A percentile compares a stretch with the other conserved stretches of the same genome.
These are phyloP conservation scores for Coemansia sp. DNA, from an alignment of 192 early-diverging fungal species.

Conservation along the genomic window DNA sequence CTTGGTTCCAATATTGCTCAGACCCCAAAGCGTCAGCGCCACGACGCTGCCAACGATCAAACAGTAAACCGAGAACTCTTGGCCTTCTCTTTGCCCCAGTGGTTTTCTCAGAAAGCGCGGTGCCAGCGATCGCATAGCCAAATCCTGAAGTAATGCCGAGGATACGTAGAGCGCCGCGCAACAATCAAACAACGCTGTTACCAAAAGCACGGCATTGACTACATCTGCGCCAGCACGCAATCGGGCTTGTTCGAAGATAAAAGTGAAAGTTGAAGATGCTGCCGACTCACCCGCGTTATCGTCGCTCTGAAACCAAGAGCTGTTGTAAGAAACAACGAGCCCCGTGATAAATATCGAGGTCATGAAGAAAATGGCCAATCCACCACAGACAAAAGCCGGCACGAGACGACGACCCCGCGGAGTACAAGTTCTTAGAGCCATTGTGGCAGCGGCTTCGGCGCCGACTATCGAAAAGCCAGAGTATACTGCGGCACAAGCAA, in stretches of 20 bases:
- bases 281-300: conserved; percentile 9
- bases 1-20: conserved; percentile 11
- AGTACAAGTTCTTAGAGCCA: conserved; percentile 18
- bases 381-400: conserved; percentile 11
- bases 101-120: conserved; percentile 13
- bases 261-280: conserved; percentile 11
- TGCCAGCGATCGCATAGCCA: conserved; percentile 19
- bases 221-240: conserved; percentile 19
- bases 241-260: conserved; percentile 20
- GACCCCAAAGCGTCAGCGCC: conserved; percentile 15
- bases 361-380: conserved; percentile 7
- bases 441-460: conserved; percentile 12
- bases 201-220: conserved; percentile 19
- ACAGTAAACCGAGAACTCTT: conserved; percentile 12
- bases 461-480: conserved; percentile 23
- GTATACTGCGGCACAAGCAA: conserved; percentile 21
- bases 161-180: conserved; percentile 22
- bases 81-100: background rate
- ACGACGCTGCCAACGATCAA: conserved; percentile 15
- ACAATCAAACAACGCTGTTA: conserved; percentile 19
- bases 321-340: conserved; percentile 13
- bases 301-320: conserved; percentile 8
- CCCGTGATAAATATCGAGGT: conserved; percentile 28
- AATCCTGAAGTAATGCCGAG: conserved; percentile 16
- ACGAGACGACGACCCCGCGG: conserved; percentile 8